A percentile compares a stretch with the other conserved stretches of the same genome.
Conservation (phyloP, 2,329 filamentous ascomycete genomes). For the Aschersonia sp. region DNA sequence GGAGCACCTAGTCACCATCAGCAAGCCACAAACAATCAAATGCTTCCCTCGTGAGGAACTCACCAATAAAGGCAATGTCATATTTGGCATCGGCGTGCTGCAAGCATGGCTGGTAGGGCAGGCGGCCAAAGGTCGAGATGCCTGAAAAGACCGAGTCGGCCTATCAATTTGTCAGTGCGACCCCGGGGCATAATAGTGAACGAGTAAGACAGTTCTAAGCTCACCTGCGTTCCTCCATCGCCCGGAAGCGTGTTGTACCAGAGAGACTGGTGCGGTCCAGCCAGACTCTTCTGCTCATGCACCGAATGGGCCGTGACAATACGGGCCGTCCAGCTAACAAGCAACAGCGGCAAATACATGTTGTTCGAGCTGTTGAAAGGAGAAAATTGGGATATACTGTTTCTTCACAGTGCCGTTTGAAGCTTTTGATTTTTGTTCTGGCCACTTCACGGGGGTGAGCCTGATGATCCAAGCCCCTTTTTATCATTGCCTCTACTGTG, state of each 20-base stretch:
- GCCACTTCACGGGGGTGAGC: too few relatives aligned
- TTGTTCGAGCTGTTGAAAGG: background rate
- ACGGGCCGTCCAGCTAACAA: constrained; percentile 29
- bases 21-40: background rate
- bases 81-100: constrained; percentile 55
- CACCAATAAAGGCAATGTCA: constrained; percentile 76
- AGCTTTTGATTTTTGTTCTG: too few relatives aligned
- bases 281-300: constrained; percentile 44
- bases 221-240: constrained; percentile 69
- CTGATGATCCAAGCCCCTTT: too few relatives aligned
- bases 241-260: constrained; percentile 79
- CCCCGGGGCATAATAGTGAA: background rate
- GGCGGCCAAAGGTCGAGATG: constrained; percentile 71
- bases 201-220: constrained; percentile 4
- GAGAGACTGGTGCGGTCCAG: constrained; percentile 57
- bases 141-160: constrained; percentile 82
- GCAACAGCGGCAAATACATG: constrained; percentile 10
- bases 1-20: constrained; percentile 44
- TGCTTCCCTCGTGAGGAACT: background rate
- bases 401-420: too few relatives aligned
- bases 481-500: too few relatives aligned
- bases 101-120: constrained; percentile 67
- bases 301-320: constrained; percentile 41
- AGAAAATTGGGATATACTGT: background rate
- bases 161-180: constrained; percentile 21